Percentiles rank a stretch among this genome's conserved stretches.
phyloP scores from a whole-genome alignment of 495 filamentous ascomycete species.

The Penicillium cataractarum region DNA sequence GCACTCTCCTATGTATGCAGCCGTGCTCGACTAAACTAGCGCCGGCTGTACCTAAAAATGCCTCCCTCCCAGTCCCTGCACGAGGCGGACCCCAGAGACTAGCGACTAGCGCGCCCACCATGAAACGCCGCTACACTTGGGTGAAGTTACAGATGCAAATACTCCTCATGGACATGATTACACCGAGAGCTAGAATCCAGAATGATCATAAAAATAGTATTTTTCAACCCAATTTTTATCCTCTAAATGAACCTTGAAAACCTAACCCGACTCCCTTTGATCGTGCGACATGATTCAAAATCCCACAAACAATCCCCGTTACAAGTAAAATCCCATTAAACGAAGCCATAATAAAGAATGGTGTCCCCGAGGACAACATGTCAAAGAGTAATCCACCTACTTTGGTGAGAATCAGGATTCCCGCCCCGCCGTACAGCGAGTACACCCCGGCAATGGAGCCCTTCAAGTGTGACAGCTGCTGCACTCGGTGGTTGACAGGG shows the following conservation, averaged over 20 bases:
- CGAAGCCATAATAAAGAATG: slow-evolving; percentile 88
- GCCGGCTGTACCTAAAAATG: not conserved
- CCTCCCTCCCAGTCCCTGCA: not conserved
- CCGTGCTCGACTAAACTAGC: slow-evolving; percentile 1
- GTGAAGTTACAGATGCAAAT: not conserved
- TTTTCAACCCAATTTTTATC: not conserved
- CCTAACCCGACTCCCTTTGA: not conserved
- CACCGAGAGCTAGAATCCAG: not conserved
- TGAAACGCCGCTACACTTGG: slow-evolving; percentile 2
- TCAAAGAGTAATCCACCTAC: slow-evolving; percentile 88
- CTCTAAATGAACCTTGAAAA: not conserved
- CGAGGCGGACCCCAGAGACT: not conserved
- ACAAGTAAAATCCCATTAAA: slow-evolving; percentile 79
- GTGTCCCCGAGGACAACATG: slow-evolving; percentile 64
- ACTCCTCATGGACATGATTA: not conserved
- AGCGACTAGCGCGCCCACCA: not conserved
- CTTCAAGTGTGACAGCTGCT: slow-evolving; percentile 64
- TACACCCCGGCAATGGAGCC: slow-evolving; percentile 94
- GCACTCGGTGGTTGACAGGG: slow-evolving; percentile 25
- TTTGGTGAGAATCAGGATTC: slow-evolving; percentile 90
- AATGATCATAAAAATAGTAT: not conserved
- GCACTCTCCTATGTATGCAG: not conserved
- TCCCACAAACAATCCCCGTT: slow-evolving; percentile 51
- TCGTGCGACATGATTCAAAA: slow-evolving; percentile 30
- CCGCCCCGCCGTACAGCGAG: slow-evolving; percentile 85